Evolutionary conservation across 2,329 filamentous ascomycete genomes (phyloP), one percentile per base, ranked within the genome.

Genomic region (Trichophyton rubrum): DNA sequence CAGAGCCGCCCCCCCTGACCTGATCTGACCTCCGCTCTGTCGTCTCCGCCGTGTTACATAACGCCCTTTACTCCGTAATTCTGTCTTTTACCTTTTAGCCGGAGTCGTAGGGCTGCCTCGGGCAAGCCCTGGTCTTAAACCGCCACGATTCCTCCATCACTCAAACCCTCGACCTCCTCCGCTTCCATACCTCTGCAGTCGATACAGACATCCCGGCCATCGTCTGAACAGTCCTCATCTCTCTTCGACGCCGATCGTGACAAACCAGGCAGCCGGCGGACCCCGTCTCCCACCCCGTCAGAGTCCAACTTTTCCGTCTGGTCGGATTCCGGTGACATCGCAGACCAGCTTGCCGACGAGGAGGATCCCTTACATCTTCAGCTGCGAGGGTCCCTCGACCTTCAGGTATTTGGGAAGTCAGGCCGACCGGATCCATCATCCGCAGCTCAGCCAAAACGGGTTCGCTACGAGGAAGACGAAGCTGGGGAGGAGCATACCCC

Each of bases 261-360:
- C 38, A 67, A 74, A 70, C 76, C 80, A 70, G 77, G 75, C 68
- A 75, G 74, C 68, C 75, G 77, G 68, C 78, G 77, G 71, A 81
- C 78, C 66, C 83, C 82, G 69, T 81, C 80, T 20, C 62, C 63
- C 41, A 67, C 68, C 68, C 74, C 74, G 69, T 84, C 82, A 63
- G 79, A 80, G 72, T 87, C 84, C 63, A 84, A 87, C 69, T 88
- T 89, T 74, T 89, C 86, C 62, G 84, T 88, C 68, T 96, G 90
- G 90, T 91, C 89, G 71, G 90, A 96, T 74, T 96, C 92, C 51
- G 92, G 90, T 70, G 93, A 97, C 75, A 84, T 97, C 69, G 90
- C 89, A 70, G 92, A 96, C 78, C 92, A 95, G 80, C 81, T 91
- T 68, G 88, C 84, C 69, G 86, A 88, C 78, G 85, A 85, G 70